Conservation (phyloP, 2,329 filamentous ascomycete species). For the Exophiala calicioides region DNA sequence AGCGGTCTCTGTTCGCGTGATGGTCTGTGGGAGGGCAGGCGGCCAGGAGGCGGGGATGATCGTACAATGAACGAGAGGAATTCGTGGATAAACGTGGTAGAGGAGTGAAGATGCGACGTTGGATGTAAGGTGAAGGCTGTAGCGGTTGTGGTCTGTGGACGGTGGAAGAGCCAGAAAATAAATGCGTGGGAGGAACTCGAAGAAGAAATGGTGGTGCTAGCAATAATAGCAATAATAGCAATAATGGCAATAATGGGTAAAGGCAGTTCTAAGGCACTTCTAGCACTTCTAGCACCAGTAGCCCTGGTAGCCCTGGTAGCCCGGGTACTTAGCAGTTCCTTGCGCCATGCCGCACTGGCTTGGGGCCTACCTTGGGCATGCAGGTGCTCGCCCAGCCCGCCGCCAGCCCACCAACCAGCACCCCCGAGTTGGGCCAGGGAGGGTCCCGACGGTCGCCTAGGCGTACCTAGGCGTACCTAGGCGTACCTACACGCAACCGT, state of each 20-base stretch:
- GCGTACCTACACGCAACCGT: background rate
- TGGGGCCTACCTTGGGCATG: background rate
- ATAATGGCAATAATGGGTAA: too few species aligned
- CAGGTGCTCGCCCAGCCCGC: too few species aligned
- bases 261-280: too few species aligned
- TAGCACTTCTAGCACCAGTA: too few species aligned
- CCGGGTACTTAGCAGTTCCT: too few species aligned
- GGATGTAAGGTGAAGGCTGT: slow-evolving; percentile 5
- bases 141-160: too few species aligned
- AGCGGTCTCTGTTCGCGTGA: slow-evolving; percentile 24
- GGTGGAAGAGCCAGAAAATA: slow-evolving; percentile 10
- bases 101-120: slow-evolving; percentile 12
- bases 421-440: background rate
- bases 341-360: background rate
- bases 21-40: slow-evolving; percentile 3
- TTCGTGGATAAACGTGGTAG: slow-evolving; percentile 9
- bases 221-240: background rate
- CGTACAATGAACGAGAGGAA: slow-evolving; percentile 3
- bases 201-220: slow-evolving; percentile 10
- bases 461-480: background rate
- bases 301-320: too few species aligned
- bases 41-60: slow-evolving; percentile 1
- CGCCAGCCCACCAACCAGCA: background rate
- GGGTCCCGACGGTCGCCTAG: background rate
- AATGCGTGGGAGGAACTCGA: slow-evolving; percentile 13